Evolutionary conservation across 441 rosid genomes (phyloP), one percentile per base, ranked within the genome.

Genomic region (Populus trichocarpa): DNA sequence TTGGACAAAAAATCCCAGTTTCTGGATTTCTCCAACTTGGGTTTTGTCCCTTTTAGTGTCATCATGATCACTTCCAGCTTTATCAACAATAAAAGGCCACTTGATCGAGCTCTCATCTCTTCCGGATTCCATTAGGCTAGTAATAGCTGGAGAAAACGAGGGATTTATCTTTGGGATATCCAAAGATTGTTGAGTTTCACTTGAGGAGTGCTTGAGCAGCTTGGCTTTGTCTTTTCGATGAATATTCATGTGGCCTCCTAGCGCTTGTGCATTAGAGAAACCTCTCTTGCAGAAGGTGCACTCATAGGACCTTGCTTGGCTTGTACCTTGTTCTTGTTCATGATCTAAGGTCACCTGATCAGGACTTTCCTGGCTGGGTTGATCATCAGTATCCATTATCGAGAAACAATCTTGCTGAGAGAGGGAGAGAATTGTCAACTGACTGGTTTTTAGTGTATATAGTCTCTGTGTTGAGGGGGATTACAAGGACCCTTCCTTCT

Each of bases 241-340:
- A 69, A 93, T 85, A 78, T 91, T 93, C 87, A 89, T 91, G 85
- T 93, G 96, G 13, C 96, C 92, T 8, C 95, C 97, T 10, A 93
- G 80, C 38, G 97, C 96, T 80, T 93, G 96, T 5, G 93, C 91
- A 77, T 84, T 93, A 69, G 97, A 86, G 92, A 91, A 93, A 11
- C 96, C 97, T 77, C 89, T 84, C 86, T 82, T 88, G 87, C 96
- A 91, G 23, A 90, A 91, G 14, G 71, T 72, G 80, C 96, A 93
- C 70, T 85, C 89, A 35, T 91, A 90, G 59, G 92, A 86, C 84
- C 93, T 90, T 53, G 77, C 82, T 28, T 84, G 87, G 77, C 81
- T 80, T 67, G 75, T 5, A 14, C 75, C 75, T 70, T 59, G 66
- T 66, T 57, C 74, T 78, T 68, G 78, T 61, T 78, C 77, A 9